Evolutionary conservation across 345 rosid genomes (phyloP).

Genomic region (Eutrema japonicum): DNA sequence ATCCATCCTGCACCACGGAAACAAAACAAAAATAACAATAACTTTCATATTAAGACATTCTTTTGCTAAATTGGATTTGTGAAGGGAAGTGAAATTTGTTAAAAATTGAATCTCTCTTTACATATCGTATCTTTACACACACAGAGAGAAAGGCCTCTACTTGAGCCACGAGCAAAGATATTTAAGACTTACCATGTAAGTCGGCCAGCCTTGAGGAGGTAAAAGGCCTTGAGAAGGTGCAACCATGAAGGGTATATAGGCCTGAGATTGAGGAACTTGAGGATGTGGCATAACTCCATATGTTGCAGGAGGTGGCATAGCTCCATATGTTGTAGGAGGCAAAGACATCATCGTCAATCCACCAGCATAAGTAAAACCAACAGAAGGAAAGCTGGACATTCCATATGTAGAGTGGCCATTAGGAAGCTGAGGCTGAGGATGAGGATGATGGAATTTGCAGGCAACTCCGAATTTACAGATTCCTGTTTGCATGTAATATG

Average conservation of each 20-base stretch:
- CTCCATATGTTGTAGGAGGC: constrained; percentile 56
- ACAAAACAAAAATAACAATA: not conserved
- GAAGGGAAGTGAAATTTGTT: not conserved
- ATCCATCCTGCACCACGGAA: constrained; percentile 49
- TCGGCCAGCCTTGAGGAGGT: constrained; percentile 69
- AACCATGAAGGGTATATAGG: constrained; percentile 61
- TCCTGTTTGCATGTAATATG: constrained; percentile 79
- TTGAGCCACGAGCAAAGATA: not conserved
- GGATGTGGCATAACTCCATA: constrained; percentile 53
- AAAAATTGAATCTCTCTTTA: constrained; percentile 2
- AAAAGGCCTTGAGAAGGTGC: constrained; percentile 63
- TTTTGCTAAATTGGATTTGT: constrained; percentile 13
- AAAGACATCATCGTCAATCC: constrained; percentile 63
- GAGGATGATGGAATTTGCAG: constrained; percentile 87
- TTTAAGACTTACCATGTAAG: constrained; percentile 59
- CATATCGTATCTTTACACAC: not conserved
- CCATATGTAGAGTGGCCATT: constrained; percentile 53
- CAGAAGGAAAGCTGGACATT: constrained; percentile 54
- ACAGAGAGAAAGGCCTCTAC: constrained; percentile 10
- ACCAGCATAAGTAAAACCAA: constrained; percentile 61
- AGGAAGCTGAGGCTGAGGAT: constrained; percentile 45
- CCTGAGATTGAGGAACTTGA: constrained; percentile 52
- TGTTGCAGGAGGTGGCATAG: constrained; percentile 49
- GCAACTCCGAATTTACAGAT: constrained; percentile 76
- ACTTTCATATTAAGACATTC: constrained; percentile 18